Evolutionary conservation across 2,329 filamentous ascomycete species (phyloP), one percentile per base, ranked within the genome.

Genomic region (Colletotrichum sp.): DNA sequence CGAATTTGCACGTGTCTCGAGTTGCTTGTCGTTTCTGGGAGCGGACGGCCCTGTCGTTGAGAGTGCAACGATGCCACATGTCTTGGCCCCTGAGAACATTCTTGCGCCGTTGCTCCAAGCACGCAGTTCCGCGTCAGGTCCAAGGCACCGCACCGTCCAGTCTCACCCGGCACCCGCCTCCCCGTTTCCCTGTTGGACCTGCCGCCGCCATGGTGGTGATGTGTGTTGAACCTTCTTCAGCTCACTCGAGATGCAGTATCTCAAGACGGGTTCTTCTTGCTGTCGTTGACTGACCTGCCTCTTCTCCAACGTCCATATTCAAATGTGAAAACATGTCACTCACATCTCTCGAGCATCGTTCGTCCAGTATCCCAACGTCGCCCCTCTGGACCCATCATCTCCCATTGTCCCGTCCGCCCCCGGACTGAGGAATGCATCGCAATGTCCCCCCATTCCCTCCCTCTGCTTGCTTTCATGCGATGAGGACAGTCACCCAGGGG

Each of bases 391-490:
- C 57, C 68, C 34, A 16, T 65, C 68, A 32, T 49, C 27, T 64
- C 52, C 27, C 19, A 62, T 65, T 76, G 59, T 61, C 64, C 36
- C 57, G 32, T 69, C 62, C 64, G 70, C 49, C n/a, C 55, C 61
- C 55, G 49, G n/a, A 30, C 49, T 55, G 34, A 67, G 76, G 78
- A 79, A 78, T 78, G 79, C 68, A 27, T 29, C 27, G 69, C 75
- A 78, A 77, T 77, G 69, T 77, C 73, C 63, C 62, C 22, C 34
- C 77, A 79, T 79, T 80, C 77, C 69, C 71, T 34, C 25, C 64
- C 44, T 59, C 44, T 57, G 39, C 52, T 72, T 64, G 63, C 64
- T 68, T 73, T 39, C 44, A 25, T 44, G 16, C 59, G 59, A 65
- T n/a, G 57, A 34, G 57, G 44, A 63, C 57, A 61, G 44, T 44